phyloP scores from a whole-genome alignment of 2,329 filamentous ascomycete genomes.

The Elsinoe perseae region DNA sequence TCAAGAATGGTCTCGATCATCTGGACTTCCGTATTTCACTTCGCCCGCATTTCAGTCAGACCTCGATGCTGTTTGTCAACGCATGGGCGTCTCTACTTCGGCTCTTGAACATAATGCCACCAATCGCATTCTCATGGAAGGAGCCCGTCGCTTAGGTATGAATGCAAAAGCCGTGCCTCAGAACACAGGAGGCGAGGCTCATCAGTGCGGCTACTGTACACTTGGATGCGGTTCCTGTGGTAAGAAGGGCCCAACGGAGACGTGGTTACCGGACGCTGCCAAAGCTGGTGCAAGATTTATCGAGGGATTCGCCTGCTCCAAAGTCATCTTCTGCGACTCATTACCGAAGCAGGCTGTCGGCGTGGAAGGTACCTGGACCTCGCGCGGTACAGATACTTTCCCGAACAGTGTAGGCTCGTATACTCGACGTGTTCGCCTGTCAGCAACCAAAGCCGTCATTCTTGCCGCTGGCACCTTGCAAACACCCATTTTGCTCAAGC shows the following conservation, averaged over 20 bases:
- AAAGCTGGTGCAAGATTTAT: constrained; percentile 71
- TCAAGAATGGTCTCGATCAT: constrained; percentile 60
- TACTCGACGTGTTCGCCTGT: constrained; percentile 58
- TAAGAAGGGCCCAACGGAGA: constrained; percentile 71
- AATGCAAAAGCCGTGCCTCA: constrained; percentile 62
- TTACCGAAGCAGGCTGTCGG: constrained; percentile 53
- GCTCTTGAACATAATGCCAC: constrained; percentile 63
- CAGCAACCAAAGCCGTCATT: constrained; percentile 66
- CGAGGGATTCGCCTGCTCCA: constrained; percentile 69
- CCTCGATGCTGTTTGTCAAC: constrained; percentile 68
- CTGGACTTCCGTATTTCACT: constrained; percentile 64
- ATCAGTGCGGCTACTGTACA: constrained; percentile 62
- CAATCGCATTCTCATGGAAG: constrained; percentile 67
- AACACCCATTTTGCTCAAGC: constrained; percentile 66
- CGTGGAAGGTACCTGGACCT: constrained; percentile 66
- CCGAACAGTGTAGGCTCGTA: constrained; percentile 7
- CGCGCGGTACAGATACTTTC: constrained; percentile 47
- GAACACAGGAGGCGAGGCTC: constrained; percentile 65
- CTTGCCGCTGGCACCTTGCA: constrained; percentile 69
- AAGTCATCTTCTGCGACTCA: constrained; percentile 56
- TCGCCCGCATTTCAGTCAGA: constrained; percentile 67
- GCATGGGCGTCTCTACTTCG: constrained; percentile 65
- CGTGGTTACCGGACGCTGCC: constrained; percentile 72
- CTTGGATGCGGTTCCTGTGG: constrained; percentile 55
- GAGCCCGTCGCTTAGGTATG: constrained; percentile 66